These are phyloP conservation scores for Ziziphus jujuba DNA, from an alignment of 306 rosid genomes.

Conservation along the genomic window DNA sequence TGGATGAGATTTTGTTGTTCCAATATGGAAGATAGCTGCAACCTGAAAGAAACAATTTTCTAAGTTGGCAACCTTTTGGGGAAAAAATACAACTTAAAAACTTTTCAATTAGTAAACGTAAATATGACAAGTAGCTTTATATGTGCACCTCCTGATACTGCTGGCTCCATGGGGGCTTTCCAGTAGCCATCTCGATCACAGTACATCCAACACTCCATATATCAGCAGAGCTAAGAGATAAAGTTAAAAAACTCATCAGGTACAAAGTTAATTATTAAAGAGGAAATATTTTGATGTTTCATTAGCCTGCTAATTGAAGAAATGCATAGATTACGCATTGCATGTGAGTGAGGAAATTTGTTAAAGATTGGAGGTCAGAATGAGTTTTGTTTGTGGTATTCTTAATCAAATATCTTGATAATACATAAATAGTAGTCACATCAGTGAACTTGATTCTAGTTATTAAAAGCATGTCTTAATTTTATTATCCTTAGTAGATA, in stretches of 20 bases:
- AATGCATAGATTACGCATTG: not conserved
- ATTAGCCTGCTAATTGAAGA: not conserved
- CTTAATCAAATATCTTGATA: not conserved
- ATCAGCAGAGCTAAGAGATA: conserved; percentile 75
- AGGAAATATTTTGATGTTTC: not conserved
- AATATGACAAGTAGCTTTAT: conserved; percentile 18
- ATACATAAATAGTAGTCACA: not conserved
- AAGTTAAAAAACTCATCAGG: not conserved
- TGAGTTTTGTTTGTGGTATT: not conserved
- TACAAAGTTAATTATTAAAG: not conserved
- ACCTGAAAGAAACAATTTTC: conserved; percentile 54
- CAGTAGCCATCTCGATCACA: conserved; percentile 96
- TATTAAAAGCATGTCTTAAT: not conserved
- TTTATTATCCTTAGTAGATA: not conserved
- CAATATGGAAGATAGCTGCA: conserved; percentile 86
- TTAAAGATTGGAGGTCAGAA: conserved; percentile 1
- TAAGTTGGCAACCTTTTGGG: conserved; percentile 21
- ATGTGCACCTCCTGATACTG: conserved; percentile 82
- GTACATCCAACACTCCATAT: conserved; percentile 99
- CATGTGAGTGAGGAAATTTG: not conserved
- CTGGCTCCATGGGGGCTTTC: conserved; percentile 99
- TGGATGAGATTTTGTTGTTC: conserved; percentile 92
- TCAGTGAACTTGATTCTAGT: not conserved
- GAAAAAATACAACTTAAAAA: conserved; percentile 5
- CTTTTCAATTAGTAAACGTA: conserved; percentile 16